Evolutionary conservation across 345 rosid genomes (phyloP).

Genomic region (Theobroma cacao): DNA sequence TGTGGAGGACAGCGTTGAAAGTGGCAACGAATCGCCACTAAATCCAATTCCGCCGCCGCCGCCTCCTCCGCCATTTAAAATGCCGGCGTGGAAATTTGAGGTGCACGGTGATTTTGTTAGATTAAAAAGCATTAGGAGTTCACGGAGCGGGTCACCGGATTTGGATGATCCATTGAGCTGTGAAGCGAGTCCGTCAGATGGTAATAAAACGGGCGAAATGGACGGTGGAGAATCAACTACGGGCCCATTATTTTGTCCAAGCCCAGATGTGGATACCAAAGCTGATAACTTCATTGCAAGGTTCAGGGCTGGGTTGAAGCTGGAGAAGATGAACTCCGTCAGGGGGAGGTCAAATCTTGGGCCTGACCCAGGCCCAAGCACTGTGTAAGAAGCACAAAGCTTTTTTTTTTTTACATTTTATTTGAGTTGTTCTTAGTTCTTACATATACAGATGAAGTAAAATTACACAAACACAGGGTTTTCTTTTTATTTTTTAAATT

Average conservation of each 20-base stretch:
- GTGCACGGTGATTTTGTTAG: conserved; percentile 69
- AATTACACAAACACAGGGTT: background rate
- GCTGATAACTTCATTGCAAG: conserved; percentile 83
- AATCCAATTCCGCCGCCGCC: conserved; percentile 71
- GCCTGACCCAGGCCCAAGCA: conserved; percentile 26
- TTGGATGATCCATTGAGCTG: conserved; percentile 32
- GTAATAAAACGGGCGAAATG: conserved; percentile 3
- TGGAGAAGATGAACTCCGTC: conserved; percentile 71
- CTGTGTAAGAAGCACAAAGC: background rate
- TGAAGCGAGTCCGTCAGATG: conserved; percentile 18
- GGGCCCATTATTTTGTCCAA: conserved; percentile 52
- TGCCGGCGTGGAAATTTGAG: conserved; percentile 57
- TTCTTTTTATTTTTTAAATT: background rate
- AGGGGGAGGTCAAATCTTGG: conserved; percentile 59
- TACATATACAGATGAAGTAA: background rate
- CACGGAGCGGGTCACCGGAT: conserved; percentile 55
- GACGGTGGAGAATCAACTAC: conserved; percentile 6
- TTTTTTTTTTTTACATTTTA: background rate
- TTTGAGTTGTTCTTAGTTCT: background rate
- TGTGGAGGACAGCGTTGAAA: conserved; percentile 26
- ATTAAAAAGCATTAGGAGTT: conserved; percentile 54
- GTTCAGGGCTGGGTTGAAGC: conserved; percentile 69
- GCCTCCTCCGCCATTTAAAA: conserved; percentile 78
- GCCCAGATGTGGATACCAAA: conserved; percentile 85
- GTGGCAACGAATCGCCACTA: conserved; percentile 54